These are phyloP conservation scores for Myriosclerotinia duriaeana DNA, from an alignment of 2,329 filamentous ascomycete species.

Conservation along the genomic window DNA sequence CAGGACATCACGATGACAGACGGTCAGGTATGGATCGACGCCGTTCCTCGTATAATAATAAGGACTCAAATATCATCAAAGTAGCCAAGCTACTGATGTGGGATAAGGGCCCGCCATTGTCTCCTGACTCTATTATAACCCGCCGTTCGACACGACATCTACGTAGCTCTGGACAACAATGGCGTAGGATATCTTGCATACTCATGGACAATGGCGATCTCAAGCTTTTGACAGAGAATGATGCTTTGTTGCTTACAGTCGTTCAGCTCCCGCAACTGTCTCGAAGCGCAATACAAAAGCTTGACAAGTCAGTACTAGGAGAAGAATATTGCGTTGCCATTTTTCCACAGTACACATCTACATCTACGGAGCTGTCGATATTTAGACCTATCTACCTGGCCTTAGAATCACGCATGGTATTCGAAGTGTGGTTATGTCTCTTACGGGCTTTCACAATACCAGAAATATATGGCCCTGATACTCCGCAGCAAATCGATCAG, in stretches of 20 bases:
- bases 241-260: conserved; percentile 74
- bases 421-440: conserved; percentile 96
- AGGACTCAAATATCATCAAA: conserved; percentile 85
- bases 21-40: conserved; percentile 42
- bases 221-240: conserved; percentile 83
- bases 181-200: conserved; percentile 88
- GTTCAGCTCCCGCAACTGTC: conserved; percentile 88
- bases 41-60: conserved; percentile 61
- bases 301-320: conserved; percentile 87
- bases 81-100: conserved; percentile 88
- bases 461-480: conserved; percentile 67
- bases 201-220: conserved; percentile 93
- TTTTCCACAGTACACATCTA: conserved; percentile 85
- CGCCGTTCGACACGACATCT: conserved; percentile 57
- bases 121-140: conserved; percentile 54
- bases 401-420: conserved; percentile 82
- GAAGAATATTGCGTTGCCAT: conserved; percentile 94
- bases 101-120: conserved; percentile 67
- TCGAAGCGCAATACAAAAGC: conserved; percentile 82
- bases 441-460: conserved; percentile 88
- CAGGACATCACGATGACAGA: conserved; percentile 30
- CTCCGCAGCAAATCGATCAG: conserved; percentile 25
- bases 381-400: conserved; percentile 88
- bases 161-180: conserved; percentile 57
- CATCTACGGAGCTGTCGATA: conserved; percentile 69